Percentiles rank a stretch among this genome's conserved stretches.
These are phyloP conservation scores for Astrothelium macrocarpum DNA, from an alignment of 495 filamentous ascomycete species.

Conservation along the genomic window DNA sequence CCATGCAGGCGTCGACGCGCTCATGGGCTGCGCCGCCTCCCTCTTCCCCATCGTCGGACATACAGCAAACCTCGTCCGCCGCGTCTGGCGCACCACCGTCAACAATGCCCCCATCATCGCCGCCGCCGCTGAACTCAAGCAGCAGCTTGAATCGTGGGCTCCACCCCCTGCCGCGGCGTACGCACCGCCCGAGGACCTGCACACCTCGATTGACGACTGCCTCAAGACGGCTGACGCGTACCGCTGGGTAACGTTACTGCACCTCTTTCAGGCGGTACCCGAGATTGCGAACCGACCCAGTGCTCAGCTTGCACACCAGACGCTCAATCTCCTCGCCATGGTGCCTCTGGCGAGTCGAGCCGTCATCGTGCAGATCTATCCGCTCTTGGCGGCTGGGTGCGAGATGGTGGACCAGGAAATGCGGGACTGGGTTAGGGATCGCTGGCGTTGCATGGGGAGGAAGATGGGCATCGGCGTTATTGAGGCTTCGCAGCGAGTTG, in stretches of 20 bases:
- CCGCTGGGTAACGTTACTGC: conserved; percentile 63
- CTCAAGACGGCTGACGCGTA: conserved; percentile 69
- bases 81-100: conserved; percentile 45
- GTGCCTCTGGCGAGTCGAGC: conserved; percentile 55
- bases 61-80: conserved; percentile 58
- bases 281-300: conserved; percentile 55
- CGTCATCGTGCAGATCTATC: conserved; percentile 69
- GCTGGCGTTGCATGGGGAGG: conserved; percentile 54
- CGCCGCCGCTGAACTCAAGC: conserved; percentile 56
- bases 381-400: conserved; percentile 61
- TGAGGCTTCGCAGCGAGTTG: conserved; percentile 51
- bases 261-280: conserved; percentile 70
- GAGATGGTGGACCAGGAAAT: conserved; percentile 54
- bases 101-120: conserved; percentile 56
- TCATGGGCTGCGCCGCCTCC: conserved; percentile 64
- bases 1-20: conserved; percentile 56
- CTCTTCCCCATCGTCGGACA: conserved; percentile 67
- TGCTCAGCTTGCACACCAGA: conserved; percentile 51
- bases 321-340: conserved; percentile 51
- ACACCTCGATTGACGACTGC: conserved; percentile 54
- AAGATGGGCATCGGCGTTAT: conserved; percentile 65
- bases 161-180: conserved; percentile 38
- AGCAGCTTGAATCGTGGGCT: conserved; percentile 53
- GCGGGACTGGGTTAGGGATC: conserved; percentile 56
- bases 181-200: conserved; percentile 57